phyloP scores from a whole-genome alignment of 495 filamentous ascomycete species.

The Cryomyces antarcticus region DNA sequence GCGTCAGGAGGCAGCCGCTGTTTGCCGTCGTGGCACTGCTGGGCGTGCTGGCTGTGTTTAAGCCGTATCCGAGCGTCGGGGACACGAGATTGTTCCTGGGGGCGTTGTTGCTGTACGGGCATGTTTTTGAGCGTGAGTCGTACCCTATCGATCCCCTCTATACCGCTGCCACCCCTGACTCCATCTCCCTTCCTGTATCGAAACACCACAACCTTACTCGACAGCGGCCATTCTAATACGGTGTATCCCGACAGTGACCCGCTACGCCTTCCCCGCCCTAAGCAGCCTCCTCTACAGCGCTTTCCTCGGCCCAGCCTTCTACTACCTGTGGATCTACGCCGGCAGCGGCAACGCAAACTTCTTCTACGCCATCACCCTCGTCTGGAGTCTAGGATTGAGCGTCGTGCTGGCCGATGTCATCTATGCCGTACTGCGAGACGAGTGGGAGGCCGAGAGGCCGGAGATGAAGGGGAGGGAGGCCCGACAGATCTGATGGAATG shows the following conservation, averaged over 20 bases:
- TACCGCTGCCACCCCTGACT: neutral
- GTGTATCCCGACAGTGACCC: slow-evolving; percentile 36
- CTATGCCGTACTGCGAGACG: slow-evolving; percentile 76
- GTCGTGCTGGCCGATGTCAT: slow-evolving; percentile 63
- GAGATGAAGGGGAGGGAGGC: slow-evolving; percentile 76
- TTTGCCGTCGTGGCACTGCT: slow-evolving; percentile 65
- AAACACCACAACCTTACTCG: neutral
- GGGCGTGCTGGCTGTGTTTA: slow-evolving; percentile 81
- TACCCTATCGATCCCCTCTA: slow-evolving; percentile 1
- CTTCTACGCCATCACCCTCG: slow-evolving; percentile 95
- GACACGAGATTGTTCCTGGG: slow-evolving; percentile 71
- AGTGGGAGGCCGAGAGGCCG: slow-evolving; percentile 83
- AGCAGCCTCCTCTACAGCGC: slow-evolving; percentile 69
- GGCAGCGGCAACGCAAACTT: slow-evolving; percentile 97
- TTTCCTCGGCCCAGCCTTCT: slow-evolving; percentile 84
- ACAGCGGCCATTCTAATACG: no score
- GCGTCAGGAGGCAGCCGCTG: slow-evolving; percentile 54
- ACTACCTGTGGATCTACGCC: slow-evolving; percentile 96
- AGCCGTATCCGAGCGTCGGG: slow-evolving; percentile 84
- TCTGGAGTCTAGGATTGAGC: slow-evolving; percentile 81
- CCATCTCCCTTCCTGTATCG: no score
- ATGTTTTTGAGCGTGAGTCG: slow-evolving; percentile 69
- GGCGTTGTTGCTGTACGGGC: slow-evolving; percentile 68
- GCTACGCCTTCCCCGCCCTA: slow-evolving; percentile 74
- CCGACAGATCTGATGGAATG: slow-evolving; percentile 37